These are phyloP conservation scores for Sporothrix schenckii DNA, from an alignment of 2,329 filamentous ascomycete species.

Conservation along the genomic window DNA sequence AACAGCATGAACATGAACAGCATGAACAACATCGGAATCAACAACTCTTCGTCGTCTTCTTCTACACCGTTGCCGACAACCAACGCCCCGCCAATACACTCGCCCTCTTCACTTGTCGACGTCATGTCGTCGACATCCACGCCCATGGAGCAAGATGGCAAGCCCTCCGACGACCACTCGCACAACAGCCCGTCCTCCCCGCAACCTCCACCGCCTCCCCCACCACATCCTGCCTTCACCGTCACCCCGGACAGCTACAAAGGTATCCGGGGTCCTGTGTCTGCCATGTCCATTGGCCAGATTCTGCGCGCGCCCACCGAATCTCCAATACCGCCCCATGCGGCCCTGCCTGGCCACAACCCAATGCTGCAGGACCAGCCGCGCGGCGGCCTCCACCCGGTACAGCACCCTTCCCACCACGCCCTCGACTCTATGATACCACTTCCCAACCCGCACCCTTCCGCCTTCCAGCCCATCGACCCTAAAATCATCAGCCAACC, in stretches of 20 bases:
- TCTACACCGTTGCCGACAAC: conserved; percentile 23
- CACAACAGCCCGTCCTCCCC: conserved; percentile 48
- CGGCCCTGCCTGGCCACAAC: conserved; percentile 38
- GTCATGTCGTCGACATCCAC: conserved; percentile 17
- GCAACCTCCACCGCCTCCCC: conserved; percentile 39
- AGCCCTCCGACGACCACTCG: conserved; percentile 28
- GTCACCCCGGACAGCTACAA: conserved; percentile 49
- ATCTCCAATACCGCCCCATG: conserved; percentile 39
- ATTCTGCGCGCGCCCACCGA: conserved; percentile 39
- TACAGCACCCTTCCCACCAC: conserved; percentile 44
- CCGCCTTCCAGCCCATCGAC: conserved; percentile 57
- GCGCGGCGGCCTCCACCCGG: conserved; percentile 42
- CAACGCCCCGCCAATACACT: conserved; percentile 28
- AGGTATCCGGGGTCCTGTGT: conserved; percentile 51
- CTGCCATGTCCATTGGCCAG: conserved; percentile 45
- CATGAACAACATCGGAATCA: background rate
- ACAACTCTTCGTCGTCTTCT: conserved; percentile 16
- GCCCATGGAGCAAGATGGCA: conserved; percentile 34
- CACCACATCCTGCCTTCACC: conserved; percentile 38
- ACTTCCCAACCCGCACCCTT: conserved; percentile 38
- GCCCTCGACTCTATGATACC: conserved; percentile 36
- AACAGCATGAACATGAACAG: conserved; percentile 11
- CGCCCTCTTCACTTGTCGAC: conserved; percentile 14
- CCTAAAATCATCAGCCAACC: conserved; percentile 60
- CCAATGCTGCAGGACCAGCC: conserved; percentile 42